Base-by-base conservation (phyloP, 1,284 basidiomycete species). In the Pholiota adiposa region DNA sequence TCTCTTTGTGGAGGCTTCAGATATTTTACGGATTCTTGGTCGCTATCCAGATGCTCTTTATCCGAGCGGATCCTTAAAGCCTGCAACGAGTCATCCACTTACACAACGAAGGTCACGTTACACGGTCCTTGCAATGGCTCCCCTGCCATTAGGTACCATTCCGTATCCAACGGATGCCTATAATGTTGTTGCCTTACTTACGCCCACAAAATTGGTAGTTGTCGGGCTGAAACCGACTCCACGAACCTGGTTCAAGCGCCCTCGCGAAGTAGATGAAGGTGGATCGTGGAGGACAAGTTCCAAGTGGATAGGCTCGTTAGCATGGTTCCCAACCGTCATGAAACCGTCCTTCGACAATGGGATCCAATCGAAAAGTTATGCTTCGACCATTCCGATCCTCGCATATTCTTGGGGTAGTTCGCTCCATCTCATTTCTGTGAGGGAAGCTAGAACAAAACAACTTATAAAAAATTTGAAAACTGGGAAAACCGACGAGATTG, bases 1-100 rank as follows among this genome's bases (percentile, higher is more conserved):
- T 6, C 82, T 99, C 18, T 98, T 98, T 63, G 92, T 99, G 14
- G 95, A 97, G 56, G 96, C 96, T 8, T 91, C 93, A 43, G 97
- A 99, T 72, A 95, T 94, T 11, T 84, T 99, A 36, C 88, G 97
- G 14, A 93, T 99, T 62, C 83, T 98, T 4, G 97, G 97, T 0
- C 92, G 90, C 69, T 98, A 98, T 72, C 90, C 92, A 18, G 83
- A 86, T 36, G 52, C 59, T 51, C 31, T 65, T 69, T 46, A 25
- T 29, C n/a, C 54, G 53, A 54, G 34, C 43, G 59, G 70, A 9
- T 44, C 60, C 21, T 51, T 54, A 27, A 58, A 54, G 51, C 58
- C 60, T 33, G 49, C 64, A 14, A 56, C 46, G 2, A 18, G 12
- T 61, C 46, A 58, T 53, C 40, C 67, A n/a, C 67, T 65, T 62